Conservation (phyloP, 495 filamentous ascomycete genomes). For the Aspergillus bridgeri region DNA sequence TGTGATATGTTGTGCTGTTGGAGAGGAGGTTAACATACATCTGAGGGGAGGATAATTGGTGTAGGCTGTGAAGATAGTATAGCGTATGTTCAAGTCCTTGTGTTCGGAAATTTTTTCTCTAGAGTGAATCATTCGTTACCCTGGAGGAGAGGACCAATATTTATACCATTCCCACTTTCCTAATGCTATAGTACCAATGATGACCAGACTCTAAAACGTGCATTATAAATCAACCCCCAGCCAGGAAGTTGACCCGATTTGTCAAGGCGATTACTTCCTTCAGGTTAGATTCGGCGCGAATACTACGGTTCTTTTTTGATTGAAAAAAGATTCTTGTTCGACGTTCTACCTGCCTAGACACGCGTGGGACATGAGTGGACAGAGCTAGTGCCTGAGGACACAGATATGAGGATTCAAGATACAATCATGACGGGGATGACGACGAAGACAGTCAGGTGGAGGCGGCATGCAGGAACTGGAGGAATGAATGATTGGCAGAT, state of each 20-base stretch:
- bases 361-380: not conserved
- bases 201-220: not conserved
- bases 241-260: not conserved
- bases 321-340: not conserved
- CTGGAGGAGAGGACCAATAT: not conserved
- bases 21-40: not conserved
- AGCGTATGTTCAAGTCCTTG: too few species aligned
- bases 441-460: too few species aligned
- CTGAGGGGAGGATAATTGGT: not conserved
- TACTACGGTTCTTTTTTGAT: too few species aligned
- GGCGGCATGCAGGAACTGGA: too few species aligned
- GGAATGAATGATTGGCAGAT: not conserved
- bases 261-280: not conserved
- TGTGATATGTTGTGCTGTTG: not conserved
- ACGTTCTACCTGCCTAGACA: not conserved
- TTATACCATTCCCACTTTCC: not conserved
- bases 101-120: too few species aligned
- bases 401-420: too few species aligned
- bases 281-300: too few species aligned
- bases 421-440: too few species aligned
- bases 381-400: too few species aligned
- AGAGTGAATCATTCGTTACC: too few species aligned
- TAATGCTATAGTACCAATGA: not conserved
- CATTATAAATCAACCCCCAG: not conserved
- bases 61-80: too few species aligned